Conservation (phyloP, 177 flowering plant species). For the Telopea speciosissima region DNA sequence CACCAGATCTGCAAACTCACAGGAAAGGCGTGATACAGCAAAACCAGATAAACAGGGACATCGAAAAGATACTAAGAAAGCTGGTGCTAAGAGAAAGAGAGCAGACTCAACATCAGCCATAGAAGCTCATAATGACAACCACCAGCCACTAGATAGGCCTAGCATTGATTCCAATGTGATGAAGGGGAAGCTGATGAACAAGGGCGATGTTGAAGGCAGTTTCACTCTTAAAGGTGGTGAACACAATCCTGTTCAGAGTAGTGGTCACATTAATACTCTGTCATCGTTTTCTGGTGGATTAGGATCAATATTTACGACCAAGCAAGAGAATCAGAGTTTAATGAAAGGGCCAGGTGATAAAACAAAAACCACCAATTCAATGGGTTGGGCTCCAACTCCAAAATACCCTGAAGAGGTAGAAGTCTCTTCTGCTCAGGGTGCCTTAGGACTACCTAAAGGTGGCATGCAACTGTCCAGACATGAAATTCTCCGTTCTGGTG, state of each 20-base stretch:
- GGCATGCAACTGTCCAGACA: conserved; percentile 24
- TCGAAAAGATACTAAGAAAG: conserved; percentile 48
- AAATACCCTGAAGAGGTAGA: conserved; percentile 34
- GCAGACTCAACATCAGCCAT: conserved; percentile 35
- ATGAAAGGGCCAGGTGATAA: neutral
- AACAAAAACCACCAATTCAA: conserved; percentile 13
- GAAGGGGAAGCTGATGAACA: conserved; percentile 42
- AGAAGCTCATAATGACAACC: conserved; percentile 34
- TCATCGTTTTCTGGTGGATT: conserved; percentile 19
- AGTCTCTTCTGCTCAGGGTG: conserved; percentile 25
- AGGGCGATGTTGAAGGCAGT: conserved; percentile 23
- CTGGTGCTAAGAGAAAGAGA: conserved; percentile 57
- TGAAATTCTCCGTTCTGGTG: conserved; percentile 25
- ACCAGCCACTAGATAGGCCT: conserved; percentile 39
- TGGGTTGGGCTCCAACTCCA: conserved; percentile 17
- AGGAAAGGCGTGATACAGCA: conserved; percentile 43
- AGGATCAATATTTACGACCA: conserved; percentile 23
- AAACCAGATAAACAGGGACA: conserved; percentile 36
- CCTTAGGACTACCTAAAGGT: conserved; percentile 27
- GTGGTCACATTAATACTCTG: conserved; percentile 27
- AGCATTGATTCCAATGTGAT: conserved; percentile 25
- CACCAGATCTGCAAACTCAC: conserved; percentile 71
- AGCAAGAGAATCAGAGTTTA: conserved; percentile 24
- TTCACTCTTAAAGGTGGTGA: neutral
- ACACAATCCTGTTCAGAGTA: conserved; percentile 21